Evolutionary conservation across 2,329 filamentous ascomycete genomes (phyloP).

Genomic region (Neurospora crassa): DNA sequence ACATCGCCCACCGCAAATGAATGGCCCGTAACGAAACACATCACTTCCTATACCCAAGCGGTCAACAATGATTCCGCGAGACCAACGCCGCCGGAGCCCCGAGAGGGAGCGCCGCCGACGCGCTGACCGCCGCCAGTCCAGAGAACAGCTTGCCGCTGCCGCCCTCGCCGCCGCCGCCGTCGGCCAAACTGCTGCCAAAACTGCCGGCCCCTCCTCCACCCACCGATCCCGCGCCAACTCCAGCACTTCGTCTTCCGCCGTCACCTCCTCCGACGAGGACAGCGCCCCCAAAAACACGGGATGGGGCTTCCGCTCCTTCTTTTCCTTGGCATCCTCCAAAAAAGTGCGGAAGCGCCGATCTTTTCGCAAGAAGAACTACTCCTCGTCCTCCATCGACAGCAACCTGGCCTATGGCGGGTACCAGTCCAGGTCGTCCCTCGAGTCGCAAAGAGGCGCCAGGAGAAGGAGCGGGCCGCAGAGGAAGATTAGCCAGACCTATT

Average conservation of each 20-base stretch:
- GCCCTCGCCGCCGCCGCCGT: constrained; percentile 13
- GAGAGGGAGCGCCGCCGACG: constrained; percentile 44
- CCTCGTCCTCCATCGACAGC: constrained; percentile 45
- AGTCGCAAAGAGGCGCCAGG: neutral
- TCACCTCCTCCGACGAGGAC: constrained; percentile 24
- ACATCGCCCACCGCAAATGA: neutral
- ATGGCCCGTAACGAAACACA: neutral
- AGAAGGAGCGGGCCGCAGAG: constrained; percentile 12
- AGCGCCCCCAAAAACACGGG: constrained; percentile 24
- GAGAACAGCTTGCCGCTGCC: constrained; percentile 27
- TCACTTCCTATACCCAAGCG: neutral
- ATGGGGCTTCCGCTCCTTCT: constrained; percentile 24
- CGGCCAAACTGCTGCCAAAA: constrained; percentile 2
- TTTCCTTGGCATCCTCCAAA: constrained; percentile 17
- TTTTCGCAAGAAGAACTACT: constrained; percentile 39
- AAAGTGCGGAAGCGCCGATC: constrained; percentile 30
- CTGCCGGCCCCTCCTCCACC: constrained; percentile 4
- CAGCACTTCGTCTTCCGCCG: constrained; percentile 23
- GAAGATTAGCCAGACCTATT: constrained; percentile 3
- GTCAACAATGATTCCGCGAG: constrained; percentile 37
- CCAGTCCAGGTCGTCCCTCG: constrained; percentile 14
- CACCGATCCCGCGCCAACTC: constrained; percentile 21
- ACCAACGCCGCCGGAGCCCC: constrained; percentile 45
- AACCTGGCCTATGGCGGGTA: constrained; percentile 49
- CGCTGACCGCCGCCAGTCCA: constrained; percentile 32